Conservation (phyloP, 495 filamentous ascomycete genomes). For the Bacidia rubella region DNA sequence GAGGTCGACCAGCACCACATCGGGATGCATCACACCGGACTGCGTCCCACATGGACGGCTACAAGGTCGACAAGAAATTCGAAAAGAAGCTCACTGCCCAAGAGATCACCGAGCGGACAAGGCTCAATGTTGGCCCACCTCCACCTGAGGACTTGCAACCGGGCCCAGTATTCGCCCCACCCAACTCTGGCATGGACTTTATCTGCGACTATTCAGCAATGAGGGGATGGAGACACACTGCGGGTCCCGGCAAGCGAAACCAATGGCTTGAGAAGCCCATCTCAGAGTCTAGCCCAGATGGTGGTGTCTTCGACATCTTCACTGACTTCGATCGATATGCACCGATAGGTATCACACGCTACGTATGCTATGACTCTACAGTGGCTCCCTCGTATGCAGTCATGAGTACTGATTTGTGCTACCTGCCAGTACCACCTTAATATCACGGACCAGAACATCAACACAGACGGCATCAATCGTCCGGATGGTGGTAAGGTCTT, state of each 20-base stretch:
- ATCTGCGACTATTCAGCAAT: slow-evolving; percentile 10
- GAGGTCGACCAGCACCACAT: neutral
- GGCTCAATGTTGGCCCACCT: neutral
- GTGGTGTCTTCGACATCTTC: slow-evolving; percentile 7
- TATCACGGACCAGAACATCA: slow-evolving; percentile 7
- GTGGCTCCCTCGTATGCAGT: neutral
- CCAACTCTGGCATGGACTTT: neutral
- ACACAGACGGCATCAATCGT: slow-evolving; percentile 10
- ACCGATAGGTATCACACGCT: slow-evolving; percentile 1
- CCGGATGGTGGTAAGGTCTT: slow-evolving; percentile 12
- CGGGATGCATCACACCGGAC: neutral
- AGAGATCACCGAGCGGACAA: neutral
- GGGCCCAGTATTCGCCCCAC: slow-evolving; percentile 8
- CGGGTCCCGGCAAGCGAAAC: neutral
- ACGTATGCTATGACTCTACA: neutral
- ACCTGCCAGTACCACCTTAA: slow-evolving; percentile 10
- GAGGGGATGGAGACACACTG: slow-evolving; percentile 5
- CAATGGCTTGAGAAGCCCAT: slow-evolving; percentile 3
- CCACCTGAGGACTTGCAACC: neutral
- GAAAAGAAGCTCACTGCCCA: neutral
- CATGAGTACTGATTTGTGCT: neutral
- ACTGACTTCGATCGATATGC: slow-evolving; percentile 8
- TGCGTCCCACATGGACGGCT: neutral
- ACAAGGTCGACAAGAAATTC: neutral
- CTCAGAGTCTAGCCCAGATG: neutral